Base-by-base conservation (phyloP, 2,329 filamentous ascomycete genomes). In the Stenocarpella maydis region DNA sequence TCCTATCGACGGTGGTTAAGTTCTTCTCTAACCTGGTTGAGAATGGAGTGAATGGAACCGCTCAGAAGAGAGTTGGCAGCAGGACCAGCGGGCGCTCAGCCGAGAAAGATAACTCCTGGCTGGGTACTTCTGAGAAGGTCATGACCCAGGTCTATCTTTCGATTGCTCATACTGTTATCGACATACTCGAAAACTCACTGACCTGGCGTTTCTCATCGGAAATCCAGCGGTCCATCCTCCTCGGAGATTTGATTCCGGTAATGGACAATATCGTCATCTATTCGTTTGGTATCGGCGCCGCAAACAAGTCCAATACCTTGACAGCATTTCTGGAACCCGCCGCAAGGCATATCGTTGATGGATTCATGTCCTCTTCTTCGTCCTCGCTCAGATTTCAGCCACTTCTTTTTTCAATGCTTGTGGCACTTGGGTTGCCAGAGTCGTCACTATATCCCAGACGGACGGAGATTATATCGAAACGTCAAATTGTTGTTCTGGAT, bases 181-280 rank as follows among this genome's bases (percentile, higher is more conserved):
- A 97, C 76, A 88, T 97, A 8, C 91, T 97, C 74, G 94, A 97
- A 80, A 96, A 92, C 78, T 92, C 92, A 45, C 88, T 90, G 37
- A 94, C 90, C 6, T 99, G 95, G 96, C 91, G 91, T 73, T 98
- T 97, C 77, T 85, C 87, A 8, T 85, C 87, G 1, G 85, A 89
- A 14, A 83, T 90, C 31, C 91, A 95, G 73, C 89, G 91, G 52
- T 87, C 90, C 63, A 84, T 90, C 68, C 86, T 98, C 60, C 88
- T 93, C 69, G 85, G 86, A 21, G 85, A 86, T 50, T 88, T 97
- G 31, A 86, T 93, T 31, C 85, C 85, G 6, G 87, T 91, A 17
- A 90, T 98, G 76, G 86, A 91, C 72, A 90, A 88, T 54, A 85
- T 97, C 37, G 81, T 98, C 26, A 83, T 86, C 41, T 91, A 91